These are phyloP conservation scores for Effrenium voratum DNA, from an alignment of 73 alveolate genomes.

Conservation along the genomic window DNA sequence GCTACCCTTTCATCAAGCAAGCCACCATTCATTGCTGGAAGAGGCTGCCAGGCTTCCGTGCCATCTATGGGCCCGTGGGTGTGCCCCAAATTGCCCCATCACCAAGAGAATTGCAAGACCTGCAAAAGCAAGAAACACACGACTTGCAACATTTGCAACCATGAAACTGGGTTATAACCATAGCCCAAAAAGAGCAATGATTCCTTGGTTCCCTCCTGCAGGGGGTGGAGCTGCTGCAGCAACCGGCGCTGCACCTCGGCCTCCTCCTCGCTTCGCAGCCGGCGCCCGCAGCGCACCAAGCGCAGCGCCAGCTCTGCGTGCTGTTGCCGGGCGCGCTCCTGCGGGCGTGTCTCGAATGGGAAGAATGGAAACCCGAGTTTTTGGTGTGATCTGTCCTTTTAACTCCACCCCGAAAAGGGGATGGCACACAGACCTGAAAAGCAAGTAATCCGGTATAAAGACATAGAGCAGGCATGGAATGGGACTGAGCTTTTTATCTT, in stretches of 20 bases:
- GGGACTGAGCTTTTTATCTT: no score
- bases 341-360: background rate
- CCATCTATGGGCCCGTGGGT: no score
- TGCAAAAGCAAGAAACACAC: no score
- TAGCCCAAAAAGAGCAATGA: no score
- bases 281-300: conserved; percentile 86
- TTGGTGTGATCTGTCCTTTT: background rate
- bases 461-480: background rate
- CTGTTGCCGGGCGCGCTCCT: conserved; percentile 71
- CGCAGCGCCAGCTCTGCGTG: conserved; percentile 68
- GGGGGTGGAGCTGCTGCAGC: conserved; percentile 76
- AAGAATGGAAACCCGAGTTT: background rate
- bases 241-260: conserved; percentile 8
- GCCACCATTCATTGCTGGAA: no score
- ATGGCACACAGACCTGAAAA: background rate
- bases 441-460: background rate
- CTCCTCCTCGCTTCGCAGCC: conserved; percentile 41
- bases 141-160: no score
- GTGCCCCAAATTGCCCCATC: no score
- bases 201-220: conserved; percentile 40
- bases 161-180: no score
- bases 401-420: background rate
- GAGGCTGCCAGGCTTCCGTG: no score
- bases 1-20: no score
- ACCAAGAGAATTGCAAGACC: no score